Percentiles rank a stretch among this genome's conserved stretches.
phyloP scores from a whole-genome alignment of 306 rosid genomes.

The Lathyrus oleraceus region DNA sequence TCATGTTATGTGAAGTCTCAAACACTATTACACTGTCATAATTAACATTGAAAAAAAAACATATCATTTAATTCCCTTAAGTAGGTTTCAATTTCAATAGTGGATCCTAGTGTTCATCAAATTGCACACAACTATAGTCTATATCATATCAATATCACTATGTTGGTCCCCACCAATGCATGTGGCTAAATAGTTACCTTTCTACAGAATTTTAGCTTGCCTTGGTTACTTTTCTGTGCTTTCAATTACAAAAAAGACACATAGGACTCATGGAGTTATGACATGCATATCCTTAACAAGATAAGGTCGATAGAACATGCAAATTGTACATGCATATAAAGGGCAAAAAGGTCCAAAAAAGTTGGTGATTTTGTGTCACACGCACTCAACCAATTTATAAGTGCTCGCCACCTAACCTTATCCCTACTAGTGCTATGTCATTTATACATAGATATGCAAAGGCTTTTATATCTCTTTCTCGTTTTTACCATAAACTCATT shows the following conservation, averaged over 20 bases:
- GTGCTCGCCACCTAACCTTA: slow-evolving; percentile 34
- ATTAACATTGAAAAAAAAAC: neutral
- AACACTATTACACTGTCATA: neutral
- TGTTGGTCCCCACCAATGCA: slow-evolving; percentile 5
- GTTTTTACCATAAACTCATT: neutral
- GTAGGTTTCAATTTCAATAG: slow-evolving; percentile 1
- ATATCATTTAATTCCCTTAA: neutral
- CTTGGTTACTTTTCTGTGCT: neutral
- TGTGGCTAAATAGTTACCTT: neutral
- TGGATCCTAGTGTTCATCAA: neutral
- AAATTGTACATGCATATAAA: slow-evolving; percentile 23
- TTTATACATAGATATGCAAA: neutral
- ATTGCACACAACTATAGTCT: too few species aligned
- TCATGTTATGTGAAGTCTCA: neutral
- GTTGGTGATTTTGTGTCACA: slow-evolving; percentile 23
- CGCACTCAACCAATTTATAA: slow-evolving; percentile 24
- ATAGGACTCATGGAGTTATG: neutral
- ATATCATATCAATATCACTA: neutral
- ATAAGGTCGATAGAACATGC: slow-evolving; percentile 8
- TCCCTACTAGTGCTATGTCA: neutral
- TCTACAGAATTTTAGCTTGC: neutral
- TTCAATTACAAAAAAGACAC: neutral
- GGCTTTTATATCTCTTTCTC: neutral
- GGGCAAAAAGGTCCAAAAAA: slow-evolving; percentile 23
- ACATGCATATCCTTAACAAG: neutral